A percentile compares a stretch with the other conserved stretches of the same genome.
Evolutionary conservation across 345 rosid species (phyloP).

Genomic region (Limnanthes douglasii): DNA sequence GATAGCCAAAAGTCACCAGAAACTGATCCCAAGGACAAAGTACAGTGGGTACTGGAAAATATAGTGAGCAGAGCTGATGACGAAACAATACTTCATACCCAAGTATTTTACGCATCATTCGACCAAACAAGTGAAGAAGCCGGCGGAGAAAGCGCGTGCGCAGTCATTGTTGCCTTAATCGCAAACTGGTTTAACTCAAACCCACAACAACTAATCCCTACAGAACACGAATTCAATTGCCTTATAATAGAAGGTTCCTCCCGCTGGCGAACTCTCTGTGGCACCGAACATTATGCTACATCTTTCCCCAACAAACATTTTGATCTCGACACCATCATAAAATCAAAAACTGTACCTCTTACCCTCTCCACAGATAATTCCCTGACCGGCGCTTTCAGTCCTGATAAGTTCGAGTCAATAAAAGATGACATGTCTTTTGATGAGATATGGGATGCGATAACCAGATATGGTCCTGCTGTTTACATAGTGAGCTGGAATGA

Average conservation of each 20-base stretch:
- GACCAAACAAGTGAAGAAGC: conserved; percentile 21
- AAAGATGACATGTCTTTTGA: conserved; percentile 34
- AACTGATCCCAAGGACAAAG: too few relatives aligned
- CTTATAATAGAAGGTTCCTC: conserved; percentile 15
- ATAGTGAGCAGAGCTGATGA: too few relatives aligned
- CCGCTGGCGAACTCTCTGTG: conserved; percentile 13
- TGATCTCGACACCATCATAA: conserved; percentile 14
- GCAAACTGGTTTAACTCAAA: conserved; percentile 17
- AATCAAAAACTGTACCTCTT: conserved; percentile 18
- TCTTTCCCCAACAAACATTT: conserved; percentile 15
- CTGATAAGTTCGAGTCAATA: conserved; percentile 26
- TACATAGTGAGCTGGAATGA: conserved; percentile 57
- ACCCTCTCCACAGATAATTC: conserved; percentile 17
- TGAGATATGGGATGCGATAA: conserved; percentile 29
- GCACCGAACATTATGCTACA: conserved; percentile 8
- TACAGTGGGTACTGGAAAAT: too few relatives aligned
- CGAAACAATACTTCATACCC: too few relatives aligned
- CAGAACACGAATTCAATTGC: conserved; percentile 13
- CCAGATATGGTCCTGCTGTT: conserved; percentile 9
- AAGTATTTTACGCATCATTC: conserved; percentile 15
- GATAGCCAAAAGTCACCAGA: too few relatives aligned
- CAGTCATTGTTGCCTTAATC: conserved; percentile 13
- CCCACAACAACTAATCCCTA: conserved; percentile 5
- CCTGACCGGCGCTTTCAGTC: conserved; percentile 34
- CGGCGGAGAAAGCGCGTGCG: conserved; percentile 17